These are phyloP conservation scores for Mortierella sp. DNA, from an alignment of 371 early-diverging fungal genomes.

Conservation along the genomic window DNA sequence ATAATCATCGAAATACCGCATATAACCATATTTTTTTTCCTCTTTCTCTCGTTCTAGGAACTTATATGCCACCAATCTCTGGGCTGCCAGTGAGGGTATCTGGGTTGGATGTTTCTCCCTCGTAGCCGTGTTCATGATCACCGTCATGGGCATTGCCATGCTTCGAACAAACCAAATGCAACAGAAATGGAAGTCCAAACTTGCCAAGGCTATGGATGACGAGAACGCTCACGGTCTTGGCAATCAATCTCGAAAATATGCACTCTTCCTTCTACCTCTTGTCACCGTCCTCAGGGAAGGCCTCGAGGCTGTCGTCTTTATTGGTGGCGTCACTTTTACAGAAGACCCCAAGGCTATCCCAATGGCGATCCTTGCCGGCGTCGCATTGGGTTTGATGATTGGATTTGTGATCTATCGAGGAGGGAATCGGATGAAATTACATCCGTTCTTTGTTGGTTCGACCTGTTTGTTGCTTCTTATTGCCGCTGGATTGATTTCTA, in stretches of 20 bases:
- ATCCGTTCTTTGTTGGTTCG: conserved; percentile 79
- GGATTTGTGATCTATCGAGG: conserved; percentile 79
- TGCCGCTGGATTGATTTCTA: conserved; percentile 78
- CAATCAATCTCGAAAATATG: conserved; percentile 58
- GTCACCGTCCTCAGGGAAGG: conserved; percentile 86
- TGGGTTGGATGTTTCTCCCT: conserved; percentile 86
- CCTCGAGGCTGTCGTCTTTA: conserved; percentile 83
- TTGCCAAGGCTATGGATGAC: conserved; percentile 64
- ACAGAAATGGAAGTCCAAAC: conserved; percentile 75
- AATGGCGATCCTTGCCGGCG: conserved; percentile 76
- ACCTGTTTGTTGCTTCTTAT: conserved; percentile 79
- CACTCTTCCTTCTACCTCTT: conserved; percentile 81
- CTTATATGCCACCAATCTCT: conserved; percentile 69
- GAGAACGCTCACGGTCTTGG: conserved; percentile 39
- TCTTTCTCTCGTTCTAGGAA: conserved; percentile 34
- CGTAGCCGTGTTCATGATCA: conserved; percentile 77
- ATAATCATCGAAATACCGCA: too few relatives aligned
- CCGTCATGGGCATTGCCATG: conserved; percentile 81
- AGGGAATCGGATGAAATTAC: conserved; percentile 71
- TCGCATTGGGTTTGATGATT: conserved; percentile 70
- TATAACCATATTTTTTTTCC: too few relatives aligned
- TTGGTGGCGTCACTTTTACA: conserved; percentile 81
- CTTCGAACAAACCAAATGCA: conserved; percentile 74
- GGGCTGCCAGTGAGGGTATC: conserved; percentile 76
- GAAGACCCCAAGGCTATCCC: conserved; percentile 79